A percentile compares a stretch with the other conserved stretches of the same genome.
Conservation (phyloP, 257 asterid genomes). For the Solanum gracilifrons region DNA sequence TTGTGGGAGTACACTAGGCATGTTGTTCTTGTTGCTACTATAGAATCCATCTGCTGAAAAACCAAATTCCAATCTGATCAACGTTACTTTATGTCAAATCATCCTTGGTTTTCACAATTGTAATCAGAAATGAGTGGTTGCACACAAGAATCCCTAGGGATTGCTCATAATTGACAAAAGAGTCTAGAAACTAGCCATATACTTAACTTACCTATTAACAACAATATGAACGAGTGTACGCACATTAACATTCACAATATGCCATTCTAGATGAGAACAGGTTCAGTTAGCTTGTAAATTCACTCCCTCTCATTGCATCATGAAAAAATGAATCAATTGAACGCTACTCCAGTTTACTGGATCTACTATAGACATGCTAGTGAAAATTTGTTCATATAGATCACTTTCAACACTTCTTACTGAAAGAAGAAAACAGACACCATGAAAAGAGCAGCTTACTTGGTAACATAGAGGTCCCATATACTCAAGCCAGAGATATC, state of each 20-base stretch:
- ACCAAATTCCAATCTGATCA: neutral
- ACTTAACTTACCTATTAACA: neutral
- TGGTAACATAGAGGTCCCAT: slow-evolving; percentile 84
- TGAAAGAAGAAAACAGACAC: neutral
- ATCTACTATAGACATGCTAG: neutral
- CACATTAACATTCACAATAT: neutral
- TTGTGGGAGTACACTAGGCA: neutral
- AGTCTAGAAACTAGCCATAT: neutral
- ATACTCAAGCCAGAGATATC: slow-evolving; percentile 45
- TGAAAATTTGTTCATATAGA: neutral
- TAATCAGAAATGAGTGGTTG: neutral
- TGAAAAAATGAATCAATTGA: neutral
- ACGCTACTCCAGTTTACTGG: neutral
- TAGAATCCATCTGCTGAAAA: neutral
- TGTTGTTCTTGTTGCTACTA: neutral
- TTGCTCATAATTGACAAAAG: neutral
- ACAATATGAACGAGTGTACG: neutral
- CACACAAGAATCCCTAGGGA: neutral
- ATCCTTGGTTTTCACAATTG: neutral
- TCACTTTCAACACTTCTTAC: neutral
- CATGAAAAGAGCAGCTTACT: slow-evolving; percentile 36
- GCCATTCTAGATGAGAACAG: neutral
- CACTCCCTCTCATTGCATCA: neutral
- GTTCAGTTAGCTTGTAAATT: neutral
- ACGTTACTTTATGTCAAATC: neutral